Percentiles rank a stretch among this genome's conserved stretches.
Evolutionary conservation across 1,284 basidiomycete species (phyloP).

Genomic region (Moniliophthora roreri): DNA sequence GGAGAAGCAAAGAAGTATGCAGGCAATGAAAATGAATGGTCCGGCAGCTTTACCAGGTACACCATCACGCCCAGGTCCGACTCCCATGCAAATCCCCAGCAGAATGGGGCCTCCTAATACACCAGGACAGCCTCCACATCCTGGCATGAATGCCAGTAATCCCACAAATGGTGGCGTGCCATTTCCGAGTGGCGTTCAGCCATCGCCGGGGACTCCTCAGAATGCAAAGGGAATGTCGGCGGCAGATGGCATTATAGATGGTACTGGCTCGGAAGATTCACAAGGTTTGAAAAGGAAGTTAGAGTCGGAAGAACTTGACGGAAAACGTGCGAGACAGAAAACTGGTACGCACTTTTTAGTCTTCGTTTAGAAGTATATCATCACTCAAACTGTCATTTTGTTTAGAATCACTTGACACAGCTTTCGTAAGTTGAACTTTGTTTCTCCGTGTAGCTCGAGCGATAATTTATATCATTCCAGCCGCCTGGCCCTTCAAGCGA

Average conservation of each 20-base stretch:
- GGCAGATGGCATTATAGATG: conserved; percentile 22
- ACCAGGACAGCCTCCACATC: background rate
- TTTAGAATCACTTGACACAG: conserved; percentile 14
- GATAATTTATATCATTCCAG: conserved; percentile 23
- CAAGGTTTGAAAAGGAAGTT: conserved; percentile 70
- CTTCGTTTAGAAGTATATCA: conserved; percentile 8
- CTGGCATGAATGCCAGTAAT: conserved; percentile 24
- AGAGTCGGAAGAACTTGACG: conserved; percentile 61
- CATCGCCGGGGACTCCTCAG: conserved; percentile 35
- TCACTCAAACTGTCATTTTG: conserved; percentile 6
- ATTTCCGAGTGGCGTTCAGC: conserved; percentile 29
- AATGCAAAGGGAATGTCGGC: conserved; percentile 21
- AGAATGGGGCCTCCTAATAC: too few species aligned
- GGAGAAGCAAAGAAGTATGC: conserved; percentile 52
- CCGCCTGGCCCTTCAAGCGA: conserved; percentile 21
- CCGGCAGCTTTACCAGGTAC: conserved; percentile 18
- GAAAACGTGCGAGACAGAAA: conserved; percentile 68
- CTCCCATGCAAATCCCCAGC: conserved; percentile 1
- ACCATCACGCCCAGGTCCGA: conserved; percentile 10
- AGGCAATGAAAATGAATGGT: conserved; percentile 30
- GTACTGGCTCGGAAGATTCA: conserved; percentile 45
- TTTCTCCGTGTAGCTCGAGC: background rate
- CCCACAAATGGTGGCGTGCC: conserved; percentile 26
- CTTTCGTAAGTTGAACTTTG: conserved; percentile 14
- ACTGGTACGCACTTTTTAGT: conserved; percentile 47